Evolutionary conservation across 768 basidiomycete genomes (phyloP), one percentile per base, ranked within the genome.

Genomic region (Pisolithus sp.): DNA sequence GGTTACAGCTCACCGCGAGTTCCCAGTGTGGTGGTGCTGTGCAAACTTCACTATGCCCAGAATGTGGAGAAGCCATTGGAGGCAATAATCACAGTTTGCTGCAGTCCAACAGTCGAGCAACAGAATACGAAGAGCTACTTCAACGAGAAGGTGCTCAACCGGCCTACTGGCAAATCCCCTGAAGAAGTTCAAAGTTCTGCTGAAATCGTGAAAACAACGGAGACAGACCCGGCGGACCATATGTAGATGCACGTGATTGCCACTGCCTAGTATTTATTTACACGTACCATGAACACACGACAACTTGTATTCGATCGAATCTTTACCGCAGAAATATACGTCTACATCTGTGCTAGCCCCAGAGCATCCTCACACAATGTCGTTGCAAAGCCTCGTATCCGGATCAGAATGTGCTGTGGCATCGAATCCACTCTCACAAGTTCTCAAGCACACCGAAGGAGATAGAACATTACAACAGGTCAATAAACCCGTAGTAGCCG

Each of bases 401-500:
- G 93, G 92, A 52, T 79, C 92, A 41, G 95, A 97, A 71, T 96
- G 93, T 68, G 87, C 86, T 12, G 79, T 83, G 18, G 74, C 84
- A 1, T 76, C 85, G 46, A 97, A 96, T 64, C 93, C 94, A 2
- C 74, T 98, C 23, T 82, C 89, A 2, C 86, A 91, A 59, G 85
- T 97, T 23, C 76, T 93, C 48, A 95, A 96, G 66, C 88, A 95
- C 62, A 82, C 90, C 8, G 90, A 93, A 52, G 83, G 82, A 1
- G 93, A 96, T 70, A 82, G 86, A 50, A 93, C 89, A 66, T 66
- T 95, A 26, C 92, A 94, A 62, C 84, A 89, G 73, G 92, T 89
- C 59, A 53, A 77, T 68, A 30, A 10, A 37, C 12, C 51, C 28
- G 28, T 21, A 20, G 1, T 37, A 37, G 13, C 26, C 20, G 34